A percentile compares a stretch with the other conserved stretches of the same genome.
These are phyloP conservation scores for Trichoderma sp. DNA, from an alignment of 2,329 filamentous ascomycete species.

Conservation along the genomic window DNA sequence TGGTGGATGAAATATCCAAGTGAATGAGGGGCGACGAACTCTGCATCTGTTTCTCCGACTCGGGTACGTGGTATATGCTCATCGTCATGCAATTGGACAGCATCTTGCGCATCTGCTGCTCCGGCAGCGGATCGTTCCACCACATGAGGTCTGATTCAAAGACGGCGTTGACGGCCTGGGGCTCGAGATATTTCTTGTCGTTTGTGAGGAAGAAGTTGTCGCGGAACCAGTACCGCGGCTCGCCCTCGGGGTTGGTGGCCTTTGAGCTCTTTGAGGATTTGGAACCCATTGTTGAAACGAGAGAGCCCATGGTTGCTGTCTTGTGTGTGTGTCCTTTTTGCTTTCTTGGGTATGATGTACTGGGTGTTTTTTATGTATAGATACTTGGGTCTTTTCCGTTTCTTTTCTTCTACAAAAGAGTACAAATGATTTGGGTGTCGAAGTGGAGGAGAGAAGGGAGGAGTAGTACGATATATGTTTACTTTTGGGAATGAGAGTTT, in stretches of 20 bases:
- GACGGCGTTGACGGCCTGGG: constrained; percentile 53
- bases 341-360: background rate
- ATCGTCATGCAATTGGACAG: constrained; percentile 60
- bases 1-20: background rate
- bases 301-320: constrained; percentile 12
- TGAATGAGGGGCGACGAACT: constrained; percentile 30
- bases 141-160: constrained; percentile 58
- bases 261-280: constrained; percentile 20
- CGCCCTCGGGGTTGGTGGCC: constrained; percentile 32
- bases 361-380: background rate
- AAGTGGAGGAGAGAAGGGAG: background rate
- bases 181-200: constrained; percentile 54
- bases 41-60: constrained; percentile 40
- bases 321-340: background rate
- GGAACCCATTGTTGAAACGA: constrained; percentile 25
- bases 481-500: background rate
- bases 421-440: background rate
- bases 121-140: constrained; percentile 56
- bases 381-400: background rate
- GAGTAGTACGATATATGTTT: constrained; percentile 13
- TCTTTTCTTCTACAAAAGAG: background rate
- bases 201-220: constrained; percentile 61
- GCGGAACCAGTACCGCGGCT: constrained; percentile 47
- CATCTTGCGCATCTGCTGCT: constrained; percentile 48
- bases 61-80: constrained; percentile 51